Percentiles rank a stretch among this genome's conserved stretches.
These are phyloP conservation scores for Hymenoscyphus fraxineus DNA, from an alignment of 2,329 filamentous ascomycete species.

Conservation along the genomic window DNA sequence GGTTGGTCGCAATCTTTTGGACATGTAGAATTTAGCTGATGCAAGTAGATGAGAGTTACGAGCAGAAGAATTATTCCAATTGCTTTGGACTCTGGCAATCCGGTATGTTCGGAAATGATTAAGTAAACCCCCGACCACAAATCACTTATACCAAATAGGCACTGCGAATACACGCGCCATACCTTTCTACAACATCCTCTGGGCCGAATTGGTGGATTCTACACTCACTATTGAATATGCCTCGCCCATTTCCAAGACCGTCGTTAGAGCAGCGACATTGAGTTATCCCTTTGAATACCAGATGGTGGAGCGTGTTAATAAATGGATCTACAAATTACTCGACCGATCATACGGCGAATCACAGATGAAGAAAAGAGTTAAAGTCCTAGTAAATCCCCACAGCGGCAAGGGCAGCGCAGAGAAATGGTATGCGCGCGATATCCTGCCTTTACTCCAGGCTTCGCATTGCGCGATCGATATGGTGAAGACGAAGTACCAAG, in stretches of 20 bases:
- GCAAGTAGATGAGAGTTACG: constrained; percentile 49
- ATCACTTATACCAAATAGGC: constrained; percentile 24
- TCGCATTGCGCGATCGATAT: constrained; percentile 75
- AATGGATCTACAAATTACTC: constrained; percentile 64
- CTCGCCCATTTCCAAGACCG: constrained; percentile 52
- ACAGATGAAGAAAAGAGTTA: constrained; percentile 70
- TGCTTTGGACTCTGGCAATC: constrained; percentile 55
- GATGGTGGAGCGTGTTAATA: constrained; percentile 28
- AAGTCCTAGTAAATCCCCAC: constrained; percentile 87
- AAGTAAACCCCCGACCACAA: constrained; percentile 1
- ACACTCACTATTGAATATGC: constrained; percentile 72
- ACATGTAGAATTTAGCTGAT: background rate
- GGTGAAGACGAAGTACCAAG: constrained; percentile 64
- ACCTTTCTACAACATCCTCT: constrained; percentile 79
- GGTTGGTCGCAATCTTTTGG: constrained; percentile 38
- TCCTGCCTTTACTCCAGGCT: constrained; percentile 78
- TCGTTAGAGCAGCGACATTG: constrained; percentile 58
- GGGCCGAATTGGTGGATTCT: constrained; percentile 62
- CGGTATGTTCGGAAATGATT: constrained; percentile 36
- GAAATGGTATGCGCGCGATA: constrained; percentile 69
- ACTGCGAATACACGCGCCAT: constrained; percentile 48
- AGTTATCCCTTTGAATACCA: constrained; percentile 51
- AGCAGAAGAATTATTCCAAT: constrained; percentile 44
- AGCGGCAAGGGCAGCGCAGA: constrained; percentile 76
- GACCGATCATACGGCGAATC: constrained; percentile 67